These are phyloP conservation scores for Globisporangium iwayamae DNA, from an alignment of 352 stramenopile species.

Conservation along the genomic window DNA sequence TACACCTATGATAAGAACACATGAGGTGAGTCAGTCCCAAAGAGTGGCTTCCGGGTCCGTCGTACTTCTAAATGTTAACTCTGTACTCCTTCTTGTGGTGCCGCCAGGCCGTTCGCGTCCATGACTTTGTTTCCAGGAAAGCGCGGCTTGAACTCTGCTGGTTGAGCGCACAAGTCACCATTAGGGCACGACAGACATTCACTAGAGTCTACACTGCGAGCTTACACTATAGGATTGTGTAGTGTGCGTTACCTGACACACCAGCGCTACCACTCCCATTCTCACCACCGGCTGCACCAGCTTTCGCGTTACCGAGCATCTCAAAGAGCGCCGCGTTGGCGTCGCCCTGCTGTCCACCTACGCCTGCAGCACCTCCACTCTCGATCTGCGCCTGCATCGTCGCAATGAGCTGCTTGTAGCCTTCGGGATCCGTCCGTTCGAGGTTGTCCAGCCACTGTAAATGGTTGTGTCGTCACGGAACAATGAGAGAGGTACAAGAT, in stretches of 20 bases:
- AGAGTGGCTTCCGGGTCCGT: no score
- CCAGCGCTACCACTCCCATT: not conserved
- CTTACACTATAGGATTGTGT: not conserved
- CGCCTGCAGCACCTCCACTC: slow-evolving; percentile 14
- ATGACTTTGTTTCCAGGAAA: slow-evolving; percentile 80
- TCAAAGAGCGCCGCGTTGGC: slow-evolving; percentile 43
- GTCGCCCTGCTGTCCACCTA: slow-evolving; percentile 16
- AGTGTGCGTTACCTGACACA: slow-evolving; percentile 4
- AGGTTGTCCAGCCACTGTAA: slow-evolving; percentile 68
- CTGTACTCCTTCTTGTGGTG: slow-evolving; percentile 58
- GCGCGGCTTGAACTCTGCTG: slow-evolving; percentile 44
- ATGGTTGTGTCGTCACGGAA: not conserved
- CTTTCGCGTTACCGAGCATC: slow-evolving; percentile 28
- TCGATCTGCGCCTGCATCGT: slow-evolving; percentile 64
- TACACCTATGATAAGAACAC: slow-evolving; percentile 38
- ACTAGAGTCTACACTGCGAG: not conserved
- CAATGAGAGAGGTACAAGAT: not conserved
- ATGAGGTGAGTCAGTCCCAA: not conserved
- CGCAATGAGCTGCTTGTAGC: slow-evolving; percentile 58
- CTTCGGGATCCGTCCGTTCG: slow-evolving; percentile 60
- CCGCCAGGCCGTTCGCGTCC: slow-evolving; percentile 45
- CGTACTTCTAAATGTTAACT: not conserved
- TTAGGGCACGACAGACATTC: not conserved
- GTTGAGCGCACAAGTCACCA: not conserved
- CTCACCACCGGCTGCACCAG: not conserved